Evolutionary conservation across 371 early-diverging fungal species (phyloP).

Genomic region (Rhizopus stolonifer): DNA sequence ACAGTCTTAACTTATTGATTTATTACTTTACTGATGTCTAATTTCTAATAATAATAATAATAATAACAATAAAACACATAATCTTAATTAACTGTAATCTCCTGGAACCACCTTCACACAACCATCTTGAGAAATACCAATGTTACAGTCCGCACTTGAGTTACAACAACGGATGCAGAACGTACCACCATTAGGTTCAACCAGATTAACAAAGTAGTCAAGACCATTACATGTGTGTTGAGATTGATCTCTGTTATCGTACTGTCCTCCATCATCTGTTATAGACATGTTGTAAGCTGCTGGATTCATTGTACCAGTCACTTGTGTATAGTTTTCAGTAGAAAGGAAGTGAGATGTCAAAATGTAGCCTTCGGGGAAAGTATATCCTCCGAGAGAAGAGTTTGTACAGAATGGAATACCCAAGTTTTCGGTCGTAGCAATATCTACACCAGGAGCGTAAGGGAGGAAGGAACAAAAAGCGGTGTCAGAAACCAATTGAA

Average conservation of each 20-base stretch:
- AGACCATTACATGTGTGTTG: conserved; percentile 35
- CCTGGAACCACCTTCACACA: conserved; percentile 24
- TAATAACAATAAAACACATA: background rate
- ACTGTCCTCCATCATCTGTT: conserved; percentile 55
- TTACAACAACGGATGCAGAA: conserved; percentile 39
- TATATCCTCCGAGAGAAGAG: conserved; percentile 18
- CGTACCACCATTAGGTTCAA: conserved; percentile 35
- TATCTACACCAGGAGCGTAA: conserved; percentile 31
- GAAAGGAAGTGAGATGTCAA: conserved; percentile 33
- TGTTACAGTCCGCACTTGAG: conserved; percentile 14
- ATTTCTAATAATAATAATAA: background rate
- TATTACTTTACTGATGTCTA: background rate
- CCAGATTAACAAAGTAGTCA: conserved; percentile 38
- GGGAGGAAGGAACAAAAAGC: conserved; percentile 52
- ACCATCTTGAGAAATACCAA: conserved; percentile 20
- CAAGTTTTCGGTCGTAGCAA: conserved; percentile 37
- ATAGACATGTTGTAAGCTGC: conserved; percentile 33
- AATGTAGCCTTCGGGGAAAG: conserved; percentile 50
- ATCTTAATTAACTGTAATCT: conserved; percentile 22
- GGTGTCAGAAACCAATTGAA: conserved; percentile 23
- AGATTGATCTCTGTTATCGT: conserved; percentile 44
- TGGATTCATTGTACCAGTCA: conserved; percentile 51
- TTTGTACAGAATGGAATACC: conserved; percentile 35
- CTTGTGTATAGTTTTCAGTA: conserved; percentile 40
- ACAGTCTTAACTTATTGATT: conserved; percentile 49